Percentiles rank a stretch among this genome's conserved stretches.
Conservation (phyloP, 2,329 filamentous ascomycete genomes). For the Metarhizium humberi region DNA sequence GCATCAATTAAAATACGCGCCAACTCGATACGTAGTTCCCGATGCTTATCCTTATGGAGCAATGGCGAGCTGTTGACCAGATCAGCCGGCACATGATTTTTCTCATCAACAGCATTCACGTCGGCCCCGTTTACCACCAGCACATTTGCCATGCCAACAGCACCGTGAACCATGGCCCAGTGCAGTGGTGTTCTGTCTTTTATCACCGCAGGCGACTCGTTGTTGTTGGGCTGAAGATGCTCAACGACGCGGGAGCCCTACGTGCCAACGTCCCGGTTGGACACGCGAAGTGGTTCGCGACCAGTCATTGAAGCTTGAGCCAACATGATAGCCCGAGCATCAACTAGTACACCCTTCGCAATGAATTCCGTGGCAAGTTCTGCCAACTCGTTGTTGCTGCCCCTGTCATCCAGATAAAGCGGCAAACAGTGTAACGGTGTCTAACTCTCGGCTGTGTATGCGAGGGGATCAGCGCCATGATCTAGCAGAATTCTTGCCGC, state of each 20-base stretch:
- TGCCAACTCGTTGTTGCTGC: constrained; percentile 1
- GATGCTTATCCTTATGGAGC: background rate
- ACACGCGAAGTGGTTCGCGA: background rate
- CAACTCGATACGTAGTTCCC: background rate
- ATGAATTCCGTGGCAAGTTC: constrained; percentile 8
- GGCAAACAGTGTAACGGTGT: constrained; percentile 15
- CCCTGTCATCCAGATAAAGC: constrained; percentile 2
- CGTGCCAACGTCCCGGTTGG: background rate
- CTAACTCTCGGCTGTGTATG: constrained; percentile 15
- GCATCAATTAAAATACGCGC: background rate
- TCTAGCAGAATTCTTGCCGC: constrained; percentile 13
- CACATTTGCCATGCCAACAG: background rate
- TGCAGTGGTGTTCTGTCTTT: background rate
- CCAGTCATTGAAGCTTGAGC: background rate
- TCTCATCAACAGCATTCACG: background rate
- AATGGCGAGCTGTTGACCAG: background rate
- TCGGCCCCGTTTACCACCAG: background rate
- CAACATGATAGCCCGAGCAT: constrained; percentile 7
- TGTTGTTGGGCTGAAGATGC: background rate
- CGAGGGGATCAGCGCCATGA: constrained; percentile 12
- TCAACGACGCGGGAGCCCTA: constrained; percentile 1
- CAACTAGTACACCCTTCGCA: constrained; percentile 1
- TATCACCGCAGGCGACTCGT: background rate
- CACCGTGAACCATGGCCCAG: constrained; percentile 1
- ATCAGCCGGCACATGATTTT: background rate